Percentiles rank a stretch among this genome's conserved stretches.
Conservation (phyloP, 2,329 filamentous ascomycete species). For the Zopfia rhizophila region DNA sequence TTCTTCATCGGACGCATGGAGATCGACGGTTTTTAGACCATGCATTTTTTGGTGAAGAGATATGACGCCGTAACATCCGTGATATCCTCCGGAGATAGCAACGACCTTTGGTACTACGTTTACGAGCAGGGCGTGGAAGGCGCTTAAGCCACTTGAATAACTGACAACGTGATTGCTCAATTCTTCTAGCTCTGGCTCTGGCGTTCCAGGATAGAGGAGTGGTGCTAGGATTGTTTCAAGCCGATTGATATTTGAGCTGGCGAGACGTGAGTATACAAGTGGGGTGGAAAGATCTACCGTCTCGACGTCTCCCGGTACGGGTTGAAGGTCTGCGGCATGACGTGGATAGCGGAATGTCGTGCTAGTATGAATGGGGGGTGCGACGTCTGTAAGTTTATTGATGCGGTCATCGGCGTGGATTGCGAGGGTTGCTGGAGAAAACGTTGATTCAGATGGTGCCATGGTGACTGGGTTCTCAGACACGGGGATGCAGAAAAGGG, state of each 20-base stretch:
- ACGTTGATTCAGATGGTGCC: constrained; percentile 28
- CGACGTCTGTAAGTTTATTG: constrained; percentile 79
- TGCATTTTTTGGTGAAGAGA: constrained; percentile 78
- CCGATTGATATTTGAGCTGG: constrained; percentile 81
- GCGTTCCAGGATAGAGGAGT: constrained; percentile 68
- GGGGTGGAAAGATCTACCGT: constrained; percentile 40
- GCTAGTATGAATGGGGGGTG: constrained; percentile 88
- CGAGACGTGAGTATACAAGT: constrained; percentile 81
- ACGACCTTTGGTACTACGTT: constrained; percentile 84
- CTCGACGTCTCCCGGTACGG: constrained; percentile 58
- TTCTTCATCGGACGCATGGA: constrained; percentile 64
- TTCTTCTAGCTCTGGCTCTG: constrained; percentile 24
- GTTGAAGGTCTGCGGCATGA: constrained; percentile 73
- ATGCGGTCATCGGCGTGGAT: constrained; percentile 85
- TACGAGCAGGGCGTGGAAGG: constrained; percentile 89
- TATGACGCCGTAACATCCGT: constrained; percentile 91
- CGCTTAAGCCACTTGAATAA: constrained; percentile 86
- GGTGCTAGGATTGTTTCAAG: constrained; percentile 84
- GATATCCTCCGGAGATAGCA: constrained; percentile 86
- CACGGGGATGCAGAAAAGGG: not conserved
- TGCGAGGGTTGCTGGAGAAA: constrained; percentile 74
- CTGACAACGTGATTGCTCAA: constrained; percentile 68
- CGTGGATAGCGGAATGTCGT: constrained; percentile 87
- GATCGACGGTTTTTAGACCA: constrained; percentile 75
- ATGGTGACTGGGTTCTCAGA: constrained; percentile 14